phyloP scores from a whole-genome alignment of 2,329 filamentous ascomycete genomes.

The Fusarium goolgardi region DNA sequence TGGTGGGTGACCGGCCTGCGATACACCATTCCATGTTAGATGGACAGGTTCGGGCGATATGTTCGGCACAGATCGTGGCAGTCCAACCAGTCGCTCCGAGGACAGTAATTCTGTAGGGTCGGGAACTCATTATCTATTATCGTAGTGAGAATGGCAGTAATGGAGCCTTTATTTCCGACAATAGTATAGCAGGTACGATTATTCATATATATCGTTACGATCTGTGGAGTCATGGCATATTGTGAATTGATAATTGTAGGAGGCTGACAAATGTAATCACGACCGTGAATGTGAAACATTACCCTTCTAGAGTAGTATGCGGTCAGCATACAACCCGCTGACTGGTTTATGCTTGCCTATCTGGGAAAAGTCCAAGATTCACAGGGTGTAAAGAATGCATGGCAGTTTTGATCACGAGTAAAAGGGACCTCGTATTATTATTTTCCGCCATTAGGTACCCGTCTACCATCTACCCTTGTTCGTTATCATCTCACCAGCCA shows the following conservation, averaged over 20 bases:
- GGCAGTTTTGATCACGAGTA: too few species aligned
- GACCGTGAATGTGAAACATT: background rate
- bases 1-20: background rate
- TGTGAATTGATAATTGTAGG: background rate
- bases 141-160: background rate
- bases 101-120: background rate
- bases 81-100: background rate
- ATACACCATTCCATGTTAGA: background rate
- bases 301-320: accelerated
- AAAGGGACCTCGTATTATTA: too few species aligned
- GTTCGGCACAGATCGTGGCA: background rate
- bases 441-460: too few species aligned
- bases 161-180: background rate
- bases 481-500: too few species aligned
- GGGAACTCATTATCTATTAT: background rate
- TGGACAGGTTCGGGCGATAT: background rate
- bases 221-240: too few species aligned
- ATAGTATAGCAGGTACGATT: background rate
- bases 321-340: background rate
- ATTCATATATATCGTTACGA: background rate
- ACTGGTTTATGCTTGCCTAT: background rate
- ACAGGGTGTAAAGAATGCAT: too few species aligned
- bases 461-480: too few species aligned
- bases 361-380: too few species aligned
- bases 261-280: background rate